These are phyloP conservation scores for Closterium sp. DNA, from an alignment of 139 green algal genomes.

Conservation along the genomic window DNA sequence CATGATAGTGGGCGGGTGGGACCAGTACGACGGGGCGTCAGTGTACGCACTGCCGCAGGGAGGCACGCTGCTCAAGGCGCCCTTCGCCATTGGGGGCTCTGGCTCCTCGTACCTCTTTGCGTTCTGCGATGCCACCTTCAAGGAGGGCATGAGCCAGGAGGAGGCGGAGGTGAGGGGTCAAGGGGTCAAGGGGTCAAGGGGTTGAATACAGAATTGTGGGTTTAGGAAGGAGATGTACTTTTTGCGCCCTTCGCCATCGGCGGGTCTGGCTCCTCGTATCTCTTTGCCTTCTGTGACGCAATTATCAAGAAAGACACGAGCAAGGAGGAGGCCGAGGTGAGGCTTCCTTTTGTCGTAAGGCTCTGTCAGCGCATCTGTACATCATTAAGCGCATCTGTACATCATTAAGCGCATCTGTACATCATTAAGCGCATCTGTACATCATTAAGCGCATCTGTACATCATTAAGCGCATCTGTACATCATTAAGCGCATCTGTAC, in stretches of 20 bases:
- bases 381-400: slow-evolving; percentile 8
- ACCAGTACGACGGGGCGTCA: slow-evolving; percentile 69
- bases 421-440: slow-evolving; percentile 8
- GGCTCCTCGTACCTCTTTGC: slow-evolving; percentile 52
- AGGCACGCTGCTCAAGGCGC: slow-evolving; percentile 53
- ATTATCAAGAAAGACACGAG: too few species aligned
- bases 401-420: slow-evolving; percentile 8
- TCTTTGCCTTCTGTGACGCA: too few species aligned
- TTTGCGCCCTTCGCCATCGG: too few species aligned
- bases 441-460: slow-evolving; percentile 8
- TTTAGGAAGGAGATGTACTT: too few species aligned
- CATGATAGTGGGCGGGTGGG: slow-evolving; percentile 94
- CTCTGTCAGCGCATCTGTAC: not conserved
- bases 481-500: slow-evolving; percentile 8
- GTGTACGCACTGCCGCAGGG: slow-evolving; percentile 58
- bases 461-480: slow-evolving; percentile 8
- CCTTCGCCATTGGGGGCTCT: slow-evolving; percentile 55
- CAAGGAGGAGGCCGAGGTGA: too few species aligned
- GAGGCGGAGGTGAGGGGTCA: slow-evolving; percentile 31
- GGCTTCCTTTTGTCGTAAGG: not conserved
- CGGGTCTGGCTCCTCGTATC: too few species aligned
- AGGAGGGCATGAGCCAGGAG: slow-evolving; percentile 39
- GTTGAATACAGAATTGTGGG: too few species aligned
- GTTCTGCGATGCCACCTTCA: slow-evolving; percentile 44
- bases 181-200: not conserved